Base-by-base conservation (phyloP, 2,329 filamentous ascomycete genomes). In the Rhinocladiella mackenziei region DNA sequence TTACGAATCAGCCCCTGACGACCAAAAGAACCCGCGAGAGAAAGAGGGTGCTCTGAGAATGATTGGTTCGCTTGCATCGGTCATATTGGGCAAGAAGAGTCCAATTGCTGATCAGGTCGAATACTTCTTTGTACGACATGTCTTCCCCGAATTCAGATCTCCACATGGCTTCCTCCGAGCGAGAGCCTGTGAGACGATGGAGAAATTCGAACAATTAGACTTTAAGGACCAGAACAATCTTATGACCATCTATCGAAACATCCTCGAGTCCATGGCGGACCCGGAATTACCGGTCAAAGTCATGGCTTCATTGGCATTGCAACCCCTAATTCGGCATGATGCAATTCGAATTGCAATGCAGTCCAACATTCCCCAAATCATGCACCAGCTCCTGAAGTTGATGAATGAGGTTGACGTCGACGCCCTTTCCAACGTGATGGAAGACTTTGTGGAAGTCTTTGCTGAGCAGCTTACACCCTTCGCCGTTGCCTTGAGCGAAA, bases 361-460 rank as follows among this genome's bases (percentile, higher is more conserved):
- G 68, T 82, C 89, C 61, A 96, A 89, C 64, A 98, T 98, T 56
- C 89, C 92, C 11, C 94, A 94, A 60, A 97, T 98, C 60, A 98
- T 98, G 92, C 94, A 97, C 69, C 91, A 98, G 67, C 77, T 98
- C 10, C 76, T 98, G 42, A 97, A 97, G 71, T 74, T 98, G 45
- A 91, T 92, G 19, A 98, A 98, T 62, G 92, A 98, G 68, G 92
- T 94, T 46, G 92, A 98, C 62, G 91, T 98, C 35, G 92, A 98
- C 65, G 89, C 92, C 4, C 75, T 98, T 29, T 91, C 92, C 15
- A 97, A 97, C 60, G 92, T 98, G 28, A 98, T 98, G 92, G 92
- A 98, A 67, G 92, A 98, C 62, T 98, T 98, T 62, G 92, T 98
- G 33, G 92, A 98, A 66, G 89, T 97, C 2, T 98, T 98, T 62